Percentiles rank a stretch among this genome's conserved stretches.
Conservation (phyloP, 306 rosid species). For the Quercus aquifolioides region DNA sequence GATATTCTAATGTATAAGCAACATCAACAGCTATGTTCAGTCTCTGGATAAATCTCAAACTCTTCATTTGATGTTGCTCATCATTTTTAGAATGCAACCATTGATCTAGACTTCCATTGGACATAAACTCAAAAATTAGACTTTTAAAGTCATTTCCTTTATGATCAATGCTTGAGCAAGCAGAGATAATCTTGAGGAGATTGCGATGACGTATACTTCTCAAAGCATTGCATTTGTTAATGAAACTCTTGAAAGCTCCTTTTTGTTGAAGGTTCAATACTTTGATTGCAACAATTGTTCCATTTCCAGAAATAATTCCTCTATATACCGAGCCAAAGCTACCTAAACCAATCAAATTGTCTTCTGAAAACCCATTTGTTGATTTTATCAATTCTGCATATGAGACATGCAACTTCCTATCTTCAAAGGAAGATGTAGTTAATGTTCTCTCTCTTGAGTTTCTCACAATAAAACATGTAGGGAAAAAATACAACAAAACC, state of each 20-base stretch:
- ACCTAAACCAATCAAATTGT: conserved; percentile 33
- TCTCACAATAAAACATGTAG: background rate
- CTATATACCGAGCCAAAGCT: conserved; percentile 39
- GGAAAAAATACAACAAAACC: conserved; percentile 9
- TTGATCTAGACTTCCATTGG: too few relatives aligned
- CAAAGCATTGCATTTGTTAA: too few relatives aligned
- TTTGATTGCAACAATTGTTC: conserved; percentile 23
- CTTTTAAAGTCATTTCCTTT: too few relatives aligned
- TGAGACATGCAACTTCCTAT: conserved; percentile 15
- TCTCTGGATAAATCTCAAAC: too few relatives aligned
- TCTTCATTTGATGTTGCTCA: too few relatives aligned
- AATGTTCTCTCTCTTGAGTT: conserved; percentile 4
- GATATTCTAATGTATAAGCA: too few relatives aligned
- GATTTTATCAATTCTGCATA: conserved; percentile 17
- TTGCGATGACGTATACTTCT: too few relatives aligned
- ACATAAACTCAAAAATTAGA: too few relatives aligned
- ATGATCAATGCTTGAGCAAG: too few relatives aligned
- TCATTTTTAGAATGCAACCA: too few relatives aligned
- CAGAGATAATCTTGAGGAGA: too few relatives aligned
- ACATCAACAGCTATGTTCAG: too few relatives aligned
- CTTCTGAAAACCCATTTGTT: conserved; percentile 19
- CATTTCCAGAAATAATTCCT: conserved; percentile 20
- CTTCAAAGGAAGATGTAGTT: background rate
- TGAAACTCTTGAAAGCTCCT: background rate
- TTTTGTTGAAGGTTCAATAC: conserved; percentile 13